Base-by-base conservation (phyloP, 148 eudicot species). In the Agrostemma githago region DNA sequence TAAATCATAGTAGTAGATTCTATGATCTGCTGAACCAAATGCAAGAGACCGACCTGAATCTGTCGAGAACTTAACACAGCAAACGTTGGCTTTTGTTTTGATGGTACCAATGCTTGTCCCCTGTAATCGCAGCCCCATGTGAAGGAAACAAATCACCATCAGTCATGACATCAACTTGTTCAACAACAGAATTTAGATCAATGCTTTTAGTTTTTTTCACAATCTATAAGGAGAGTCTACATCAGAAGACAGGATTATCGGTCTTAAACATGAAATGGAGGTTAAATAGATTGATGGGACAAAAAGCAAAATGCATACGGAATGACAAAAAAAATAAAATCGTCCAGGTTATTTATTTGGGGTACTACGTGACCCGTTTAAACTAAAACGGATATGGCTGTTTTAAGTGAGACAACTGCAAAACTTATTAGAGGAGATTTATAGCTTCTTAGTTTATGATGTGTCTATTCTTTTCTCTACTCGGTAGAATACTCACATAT, bases 1-100 rank as follows among this genome's bases (percentile, higher is more conserved):
- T 46, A 95, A 88, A 86, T 95, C 99, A 68, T 89, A 95, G 78
- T 92, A 92, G 75, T 95, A 95, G 68, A 89, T 83, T 76, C 70
- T 89, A 79, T 92, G 99, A 83, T 95, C 99, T 6, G 99, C 99
- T n/a, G 99, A 95, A 72, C 99, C 97, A 84, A 95, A 95, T 42
- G 96, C 97, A 77, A 95, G 88, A 72, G 87, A 73, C 54, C 87
- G 92, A 66, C 92, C 89, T 44, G 97, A 86, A 79, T 88, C 92
- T 19, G 63, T 21, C 6, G 96, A 93, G 78, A 95, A 95, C 68
- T 95, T 96, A 68, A 95, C 97, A 73, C 97, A 95, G 74, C 99
- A 95, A 11, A 95, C 91, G 37, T 95, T 95, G 61, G 99, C 99
- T 84, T 95, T 95, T 37, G 97, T 90, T 80, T 82, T 95, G 68